phyloP scores from a whole-genome alignment of 257 asterid genomes.

The Solanum medicagineum region DNA sequence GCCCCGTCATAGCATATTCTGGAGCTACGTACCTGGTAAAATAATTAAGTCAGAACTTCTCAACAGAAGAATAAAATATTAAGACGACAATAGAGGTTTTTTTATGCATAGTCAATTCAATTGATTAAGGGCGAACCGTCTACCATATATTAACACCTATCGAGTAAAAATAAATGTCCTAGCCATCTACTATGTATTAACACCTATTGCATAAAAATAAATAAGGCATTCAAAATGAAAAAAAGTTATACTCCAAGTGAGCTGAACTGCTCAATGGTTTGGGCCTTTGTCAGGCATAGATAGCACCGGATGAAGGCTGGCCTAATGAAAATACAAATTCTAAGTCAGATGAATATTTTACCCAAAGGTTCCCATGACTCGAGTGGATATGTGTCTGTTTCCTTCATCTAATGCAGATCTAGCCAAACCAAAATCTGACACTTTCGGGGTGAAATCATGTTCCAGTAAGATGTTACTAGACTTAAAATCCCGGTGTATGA shows the following conservation, averaged over 20 bases:
- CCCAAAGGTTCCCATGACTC: slow-evolving; percentile 99
- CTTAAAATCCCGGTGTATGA: slow-evolving; percentile 90
- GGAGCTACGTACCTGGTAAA: slow-evolving; percentile 81
- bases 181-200: neutral
- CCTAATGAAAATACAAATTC: neutral
- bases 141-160: neutral
- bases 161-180: neutral
- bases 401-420: slow-evolving; percentile 74
- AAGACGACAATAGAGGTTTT: neutral
- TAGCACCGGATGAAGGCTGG: neutral
- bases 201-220: neutral
- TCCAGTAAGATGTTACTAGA: slow-evolving; percentile 90
- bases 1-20: slow-evolving; percentile 94
- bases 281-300: neutral
- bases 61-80: neutral
- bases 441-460: slow-evolving; percentile 74
- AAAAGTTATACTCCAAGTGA: neutral
- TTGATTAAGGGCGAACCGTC: neutral
- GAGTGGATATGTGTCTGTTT: slow-evolving; percentile 76
- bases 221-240: neutral
- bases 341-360: slow-evolving; percentile 9
- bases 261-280: neutral
- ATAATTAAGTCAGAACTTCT: neutral
- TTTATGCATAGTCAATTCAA: neutral
- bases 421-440: slow-evolving; percentile 91